Percentiles rank a stretch among this genome's conserved stretches.
These are phyloP conservation scores for Aspergillus arachidicola DNA, from an alignment of 2,329 filamentous ascomycete genomes.

Conservation along the genomic window DNA sequence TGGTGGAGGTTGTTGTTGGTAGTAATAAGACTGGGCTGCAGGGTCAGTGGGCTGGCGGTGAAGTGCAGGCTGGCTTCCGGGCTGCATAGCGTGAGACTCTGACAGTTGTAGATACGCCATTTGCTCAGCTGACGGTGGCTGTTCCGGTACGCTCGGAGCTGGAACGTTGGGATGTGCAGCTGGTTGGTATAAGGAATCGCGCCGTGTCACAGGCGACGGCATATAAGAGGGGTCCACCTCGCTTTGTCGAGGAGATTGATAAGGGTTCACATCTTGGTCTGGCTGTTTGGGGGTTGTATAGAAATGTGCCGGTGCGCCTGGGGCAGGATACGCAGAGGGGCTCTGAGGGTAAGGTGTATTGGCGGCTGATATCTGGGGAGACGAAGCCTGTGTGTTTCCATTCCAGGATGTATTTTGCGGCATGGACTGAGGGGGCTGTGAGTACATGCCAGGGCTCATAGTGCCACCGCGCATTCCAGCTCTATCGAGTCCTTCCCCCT, in stretches of 20 bases:
- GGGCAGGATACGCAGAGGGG: conserved; percentile 19
- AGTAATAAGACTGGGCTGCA: conserved; percentile 24
- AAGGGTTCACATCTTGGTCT: conserved; percentile 19
- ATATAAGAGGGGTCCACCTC: conserved; percentile 24
- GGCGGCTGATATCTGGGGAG: conserved; percentile 23
- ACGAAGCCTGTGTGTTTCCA: conserved; percentile 21
- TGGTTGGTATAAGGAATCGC: conserved; percentile 26
- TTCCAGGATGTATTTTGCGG: conserved; percentile 25
- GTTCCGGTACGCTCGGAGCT: conserved; percentile 20
- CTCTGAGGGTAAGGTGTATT: conserved; percentile 19
- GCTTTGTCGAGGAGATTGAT: conserved; percentile 22
- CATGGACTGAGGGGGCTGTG: conserved; percentile 18
- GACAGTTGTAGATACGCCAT: conserved; percentile 20
- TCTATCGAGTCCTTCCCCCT: conserved; percentile 18
- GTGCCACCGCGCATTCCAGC: conserved; percentile 13
- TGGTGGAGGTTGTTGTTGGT: conserved; percentile 21
- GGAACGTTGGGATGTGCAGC: conserved; percentile 17
- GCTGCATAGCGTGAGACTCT: conserved; percentile 18
- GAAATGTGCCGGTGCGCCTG: conserved; percentile 20
- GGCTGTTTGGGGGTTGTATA: conserved; percentile 20
- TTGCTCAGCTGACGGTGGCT: conserved; percentile 17
- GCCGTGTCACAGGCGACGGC: conserved; percentile 23
- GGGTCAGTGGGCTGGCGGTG: conserved; percentile 21
- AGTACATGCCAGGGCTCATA: conserved; percentile 26
- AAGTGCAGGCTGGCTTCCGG: conserved; percentile 11